Conservation (phyloP, 306 rosid genomes). For the Cucurbita pepo region DNA sequence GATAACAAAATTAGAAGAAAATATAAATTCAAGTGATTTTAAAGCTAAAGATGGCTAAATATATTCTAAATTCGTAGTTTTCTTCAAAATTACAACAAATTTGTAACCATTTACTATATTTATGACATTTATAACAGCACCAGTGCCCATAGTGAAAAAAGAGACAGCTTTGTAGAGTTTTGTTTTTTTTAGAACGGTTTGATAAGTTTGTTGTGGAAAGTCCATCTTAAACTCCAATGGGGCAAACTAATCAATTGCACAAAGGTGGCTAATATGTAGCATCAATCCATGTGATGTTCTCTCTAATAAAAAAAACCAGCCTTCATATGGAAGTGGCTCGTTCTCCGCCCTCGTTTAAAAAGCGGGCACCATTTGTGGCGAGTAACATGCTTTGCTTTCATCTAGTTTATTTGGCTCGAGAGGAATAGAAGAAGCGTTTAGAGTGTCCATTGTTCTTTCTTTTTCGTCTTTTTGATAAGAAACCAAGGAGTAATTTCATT, state of each 20-base stretch:
- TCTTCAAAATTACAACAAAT: not conserved
- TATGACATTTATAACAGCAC: not conserved
- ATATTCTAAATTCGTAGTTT: not conserved
- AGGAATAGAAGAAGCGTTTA: not conserved
- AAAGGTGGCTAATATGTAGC: not conserved
- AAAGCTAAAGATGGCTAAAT: not conserved
- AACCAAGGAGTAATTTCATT: not conserved
- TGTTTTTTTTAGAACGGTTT: not conserved
- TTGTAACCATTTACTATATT: not conserved
- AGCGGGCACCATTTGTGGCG: not conserved
- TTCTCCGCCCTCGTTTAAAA: not conserved
- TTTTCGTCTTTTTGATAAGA: not conserved
- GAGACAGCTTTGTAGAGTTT: not conserved
- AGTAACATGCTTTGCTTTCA: not conserved
- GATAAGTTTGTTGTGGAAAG: not conserved
- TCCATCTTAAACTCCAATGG: no score
- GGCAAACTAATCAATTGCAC: not conserved
- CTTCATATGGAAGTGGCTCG: not conserved
- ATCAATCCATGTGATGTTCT: not conserved
- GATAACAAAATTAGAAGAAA: not conserved
- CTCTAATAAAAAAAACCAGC: not conserved
- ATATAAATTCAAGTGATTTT: not conserved
- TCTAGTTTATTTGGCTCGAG: not conserved
- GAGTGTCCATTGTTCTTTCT: not conserved
- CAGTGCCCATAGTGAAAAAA: not conserved